Evolutionary conservation across 495 filamentous ascomycete species (phyloP).

Genomic region (Aspergillus egyptiacus): DNA sequence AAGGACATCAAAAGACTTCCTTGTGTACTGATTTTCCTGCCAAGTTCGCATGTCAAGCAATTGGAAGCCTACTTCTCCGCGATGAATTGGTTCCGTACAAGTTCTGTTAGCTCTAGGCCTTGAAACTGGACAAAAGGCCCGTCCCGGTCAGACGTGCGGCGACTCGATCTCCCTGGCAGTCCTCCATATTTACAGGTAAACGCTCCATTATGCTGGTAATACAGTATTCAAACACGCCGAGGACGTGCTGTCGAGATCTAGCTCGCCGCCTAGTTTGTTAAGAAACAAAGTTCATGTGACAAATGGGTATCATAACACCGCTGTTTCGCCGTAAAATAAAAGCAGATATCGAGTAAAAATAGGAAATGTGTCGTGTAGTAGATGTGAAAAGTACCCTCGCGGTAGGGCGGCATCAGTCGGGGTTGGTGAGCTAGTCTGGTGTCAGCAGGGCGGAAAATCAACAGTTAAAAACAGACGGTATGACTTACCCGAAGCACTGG

Average conservation of each 20-base stretch:
- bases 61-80: too few relatives aligned
- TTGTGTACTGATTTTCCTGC: too few relatives aligned
- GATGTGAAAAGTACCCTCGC: conserved; percentile 14
- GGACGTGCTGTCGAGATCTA: conserved; percentile 7
- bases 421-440: conserved; percentile 45
- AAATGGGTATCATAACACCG: conserved; percentile 45
- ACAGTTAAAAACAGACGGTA: neutral
- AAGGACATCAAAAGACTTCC: too few relatives aligned
- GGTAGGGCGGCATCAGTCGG: conserved; percentile 29
- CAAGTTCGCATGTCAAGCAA: too few relatives aligned
- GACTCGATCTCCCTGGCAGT: too few relatives aligned
- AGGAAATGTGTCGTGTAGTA: conserved; percentile 15
- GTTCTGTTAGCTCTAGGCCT: too few relatives aligned
- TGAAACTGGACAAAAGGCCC: too few relatives aligned
- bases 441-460: conserved; percentile 17
- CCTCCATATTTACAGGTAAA: too few relatives aligned
- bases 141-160: too few relatives aligned
- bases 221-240: conserved; percentile 14
- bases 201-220: conserved; percentile 8
- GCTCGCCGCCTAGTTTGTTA: conserved; percentile 18
- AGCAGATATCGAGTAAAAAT: conserved; percentile 31
- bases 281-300: conserved; percentile 31
- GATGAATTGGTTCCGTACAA: too few relatives aligned
- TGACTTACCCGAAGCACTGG: conserved; percentile 48
- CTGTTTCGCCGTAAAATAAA: conserved; percentile 30